A percentile compares a stretch with the other conserved stretches of the same genome.
phyloP scores from a whole-genome alignment of 768 basidiomycete genomes.

The Fomitopsis pulvina region DNA sequence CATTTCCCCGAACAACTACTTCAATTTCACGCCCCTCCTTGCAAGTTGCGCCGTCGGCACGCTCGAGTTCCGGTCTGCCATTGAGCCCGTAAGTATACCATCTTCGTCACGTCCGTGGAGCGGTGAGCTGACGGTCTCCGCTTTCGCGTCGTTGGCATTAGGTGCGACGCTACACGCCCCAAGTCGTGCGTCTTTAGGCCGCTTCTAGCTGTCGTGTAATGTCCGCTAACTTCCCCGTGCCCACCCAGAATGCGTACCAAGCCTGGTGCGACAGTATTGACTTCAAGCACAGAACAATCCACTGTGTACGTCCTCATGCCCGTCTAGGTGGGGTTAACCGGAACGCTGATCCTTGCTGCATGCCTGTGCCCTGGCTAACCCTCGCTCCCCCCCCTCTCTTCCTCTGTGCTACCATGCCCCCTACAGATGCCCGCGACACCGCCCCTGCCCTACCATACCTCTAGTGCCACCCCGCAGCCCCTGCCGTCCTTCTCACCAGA shows the following conservation, averaged over 20 bases:
- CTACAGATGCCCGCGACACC: slow-evolving; percentile 58
- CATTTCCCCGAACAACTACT: slow-evolving; percentile 60
- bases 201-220: neutral
- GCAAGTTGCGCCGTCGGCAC: slow-evolving; percentile 77
- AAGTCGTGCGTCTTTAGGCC: slow-evolving; percentile 46
- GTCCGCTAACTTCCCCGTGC: neutral
- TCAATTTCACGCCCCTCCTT: slow-evolving; percentile 63
- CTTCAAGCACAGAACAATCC: slow-evolving; percentile 50
- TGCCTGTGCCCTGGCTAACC: neutral
- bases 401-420: neutral
- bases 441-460: slow-evolving; percentile 24
- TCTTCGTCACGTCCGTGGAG: neutral
- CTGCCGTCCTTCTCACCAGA: neutral
- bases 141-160: slow-evolving; percentile 14
- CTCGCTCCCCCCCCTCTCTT: neutral
- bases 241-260: slow-evolving; percentile 50
- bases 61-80: slow-evolving; percentile 71
- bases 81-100: slow-evolving; percentile 69
- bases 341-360: neutral
- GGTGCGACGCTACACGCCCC: slow-evolving; percentile 51
- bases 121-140: neutral
- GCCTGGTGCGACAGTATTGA: slow-evolving; percentile 76
- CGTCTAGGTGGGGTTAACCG: neutral
- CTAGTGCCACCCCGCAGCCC: neutral
- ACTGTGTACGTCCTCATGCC: slow-evolving; percentile 42